Conservation (phyloP, 345 rosid genomes). For the Pistacia vera region DNA sequence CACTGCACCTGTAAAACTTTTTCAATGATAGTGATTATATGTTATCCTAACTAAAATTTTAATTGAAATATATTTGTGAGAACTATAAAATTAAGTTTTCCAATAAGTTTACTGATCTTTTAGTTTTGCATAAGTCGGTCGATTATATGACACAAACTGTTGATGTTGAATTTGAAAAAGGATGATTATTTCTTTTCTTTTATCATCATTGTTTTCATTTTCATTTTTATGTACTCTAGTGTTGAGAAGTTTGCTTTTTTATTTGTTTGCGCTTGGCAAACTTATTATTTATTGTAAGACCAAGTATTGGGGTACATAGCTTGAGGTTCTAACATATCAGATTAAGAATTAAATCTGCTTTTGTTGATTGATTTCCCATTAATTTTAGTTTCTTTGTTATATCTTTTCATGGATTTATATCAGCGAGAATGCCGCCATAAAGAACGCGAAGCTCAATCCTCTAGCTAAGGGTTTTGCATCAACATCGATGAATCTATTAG, state of each 20-base stretch:
- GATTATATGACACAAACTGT: no score
- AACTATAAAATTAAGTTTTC: no score
- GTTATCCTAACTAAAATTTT: no score
- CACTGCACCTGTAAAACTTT: no score
- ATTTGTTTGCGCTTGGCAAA: neutral
- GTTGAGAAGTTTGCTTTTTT: neutral
- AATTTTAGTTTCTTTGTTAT: constrained; percentile 3
- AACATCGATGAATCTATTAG: constrained; percentile 2
- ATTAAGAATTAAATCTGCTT: neutral
- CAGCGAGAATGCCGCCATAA: constrained; percentile 40
- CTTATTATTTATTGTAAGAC: no score
- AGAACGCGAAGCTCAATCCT: constrained; percentile 41
- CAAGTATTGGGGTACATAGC: neutral
- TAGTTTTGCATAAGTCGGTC: neutral
- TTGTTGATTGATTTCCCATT: neutral
- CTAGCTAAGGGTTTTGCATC: constrained; percentile 24
- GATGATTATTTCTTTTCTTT: neutral
- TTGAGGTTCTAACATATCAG: neutral
- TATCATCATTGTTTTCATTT: neutral
- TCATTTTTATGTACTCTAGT: neutral
- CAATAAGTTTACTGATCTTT: neutral
- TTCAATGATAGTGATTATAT: no score
- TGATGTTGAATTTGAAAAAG: no score
- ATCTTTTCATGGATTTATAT: neutral
- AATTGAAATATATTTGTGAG: no score